Base-by-base conservation (phyloP, 371 early-diverging fungal species). In the Batkoa obscura region DNA sequence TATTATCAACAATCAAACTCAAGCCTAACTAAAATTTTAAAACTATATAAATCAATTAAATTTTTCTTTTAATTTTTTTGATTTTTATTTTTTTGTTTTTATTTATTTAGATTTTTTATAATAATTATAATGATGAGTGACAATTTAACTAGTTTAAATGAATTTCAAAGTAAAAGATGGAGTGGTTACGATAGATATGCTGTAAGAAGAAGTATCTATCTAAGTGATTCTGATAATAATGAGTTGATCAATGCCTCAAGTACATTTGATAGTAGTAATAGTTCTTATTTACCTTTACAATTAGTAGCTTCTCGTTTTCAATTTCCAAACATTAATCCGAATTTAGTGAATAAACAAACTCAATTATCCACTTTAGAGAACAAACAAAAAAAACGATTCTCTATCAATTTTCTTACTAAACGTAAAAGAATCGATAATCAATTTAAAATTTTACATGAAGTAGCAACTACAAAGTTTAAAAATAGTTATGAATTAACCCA, bases 121-220 rank as follows among this genome's bases (percentile, higher is more conserved):
- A 23, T 23, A 23, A 23, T 23, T 23, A 23, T 23, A 23, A 23
- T 23, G 23, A 23, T 23, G 23, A 23, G 23, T 23, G 23, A 23
- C 23, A 23, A 23, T 23, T 23, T 23, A 23, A 23, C 23, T 23
- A 23, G 23, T 23, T 23, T 23, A 23, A 23, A 23, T 23, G 23
- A 23, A 23, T 23, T 23, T 23, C 23, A 23, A 23, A 23, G 23
- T 23, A 53, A 53, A 23, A 5, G 53, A 8, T 37, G 35, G 38
- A 53, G 53, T 53, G 53, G 53, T 3, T 53, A 53, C 36, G 53
- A 53, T 15, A 17, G 53, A 23, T 53, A 53, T 39, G 53, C 42
- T 12, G 30, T 53, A 35, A 36, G 53, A 3, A 36, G 53, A 38
- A 53, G 53, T 31, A 2, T 53, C 12, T 53, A 53, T 39, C n/a